Base-by-base conservation (phyloP, 768 basidiomycete species). In the Botryobasidium botryosum region DNA sequence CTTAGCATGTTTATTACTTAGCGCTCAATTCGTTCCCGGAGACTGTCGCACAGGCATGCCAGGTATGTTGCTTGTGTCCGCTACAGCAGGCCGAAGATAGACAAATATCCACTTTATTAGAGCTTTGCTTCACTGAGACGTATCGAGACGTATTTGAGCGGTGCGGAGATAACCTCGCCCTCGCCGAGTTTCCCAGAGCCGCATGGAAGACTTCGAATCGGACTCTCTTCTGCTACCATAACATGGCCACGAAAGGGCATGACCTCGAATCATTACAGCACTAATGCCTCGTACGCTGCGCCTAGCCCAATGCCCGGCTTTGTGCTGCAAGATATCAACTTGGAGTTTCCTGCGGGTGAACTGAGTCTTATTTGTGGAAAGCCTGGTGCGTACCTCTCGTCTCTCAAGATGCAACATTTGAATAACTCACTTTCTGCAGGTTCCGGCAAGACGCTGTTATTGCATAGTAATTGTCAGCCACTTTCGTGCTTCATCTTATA, bases 21-120 rank as follows among this genome's bases (percentile, higher is more conserved):
- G 84, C 81, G 4, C 68, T 92, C 44, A 87, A 79, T 53, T 80
- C 80, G 1, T 69, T 94, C 4, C 90, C 90, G 0, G 87, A 91
- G 59, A 87, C 85, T 0, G 76, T 91, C 55, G 85, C 92, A 59
- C 83, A 86, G 54, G 69, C 85, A 64, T 67, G 91, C 6, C 88
- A 94, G 64, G 79, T 75, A 44, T 35, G n/a, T n/a, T n/a, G 15
- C 5, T 29, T 28, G n/a, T 15, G 33, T 40, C 38, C 15, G 43
- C 32, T 26, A 25, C 18, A n/a, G 1, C 27, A 23, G 8, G 18
- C 26, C 44, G n/a, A 40, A 25, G n/a, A n/a, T n/a, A n/a, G n/a
- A 47, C 31, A 12, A 44, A 24, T 13, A 5, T 38, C 31, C 43
- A n/a, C n/a, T n/a, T n/a, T 40, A n/a, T 17, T 36, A 80, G 79